Base-by-base conservation (phyloP, 495 filamentous ascomycete genomes). In the Neurospora sp. region DNA sequence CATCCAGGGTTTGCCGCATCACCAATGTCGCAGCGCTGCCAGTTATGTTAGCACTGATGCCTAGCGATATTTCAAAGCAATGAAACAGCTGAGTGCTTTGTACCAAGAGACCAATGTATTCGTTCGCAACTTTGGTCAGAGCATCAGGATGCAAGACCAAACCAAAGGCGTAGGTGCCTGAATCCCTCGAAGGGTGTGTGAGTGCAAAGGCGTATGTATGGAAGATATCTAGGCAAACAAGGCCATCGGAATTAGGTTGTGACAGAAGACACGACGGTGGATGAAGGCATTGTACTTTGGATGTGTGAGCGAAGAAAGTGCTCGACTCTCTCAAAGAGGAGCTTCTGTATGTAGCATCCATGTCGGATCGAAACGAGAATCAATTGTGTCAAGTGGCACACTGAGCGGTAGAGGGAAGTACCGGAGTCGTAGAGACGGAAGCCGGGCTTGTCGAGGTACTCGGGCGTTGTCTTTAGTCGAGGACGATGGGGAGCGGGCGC, bases 61-160 rank as follows among this genome's bases (percentile, higher is more conserved):
- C 8, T 37, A 37, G 37, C 9, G 37, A 0, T 71, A 72, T 31
- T 45, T 71, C 71, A 70, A 31, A n/a, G 28, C 34, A 15, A 37
- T 72, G 31, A 21, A 13, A 15, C n/a, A 17, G 19, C 3, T 69
- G 59, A 69, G 71, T 0, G 19, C 9, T 21, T 81, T 81, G 5
- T 81, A 88, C 86, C 71, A 88, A 79, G 15, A 85, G 72, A 72
- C 89, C 89, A 73, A 91, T 87, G 73, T 89, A 91, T 75, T 90
- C 89, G 45, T 78, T 83, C 1, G 86, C 83, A 74, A 89, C 82
- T 66, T 82, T 84, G 9, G 81, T 83, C 24, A 86, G 78, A n/a
- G 86, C 85, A 74, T 84, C 83, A n/a, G 77, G 54, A 15, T 89
- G 89, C n/a, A 91, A 80, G 6, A 85, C 82, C 70, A 90, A 69